phyloP scores from a whole-genome alignment of 2,329 filamentous ascomycete species.

The Fusarium coicis region DNA sequence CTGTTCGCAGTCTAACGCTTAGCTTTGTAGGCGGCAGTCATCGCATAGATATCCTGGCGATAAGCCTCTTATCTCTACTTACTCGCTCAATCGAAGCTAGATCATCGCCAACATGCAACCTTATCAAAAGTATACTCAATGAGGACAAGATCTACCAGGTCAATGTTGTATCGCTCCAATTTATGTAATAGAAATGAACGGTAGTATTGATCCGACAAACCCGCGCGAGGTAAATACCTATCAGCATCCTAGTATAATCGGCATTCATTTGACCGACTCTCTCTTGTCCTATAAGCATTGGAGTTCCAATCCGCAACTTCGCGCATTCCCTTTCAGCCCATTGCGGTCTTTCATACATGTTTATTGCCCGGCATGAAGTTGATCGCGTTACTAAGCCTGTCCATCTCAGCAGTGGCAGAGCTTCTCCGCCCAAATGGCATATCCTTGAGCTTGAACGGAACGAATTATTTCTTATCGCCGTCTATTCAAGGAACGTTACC shows the following conservation, averaged over 20 bases:
- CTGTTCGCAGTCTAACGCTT: no score
- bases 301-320: background rate
- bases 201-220: background rate
- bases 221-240: background rate
- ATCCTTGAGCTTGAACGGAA: background rate
- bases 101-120: background rate
- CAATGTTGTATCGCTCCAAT: background rate
- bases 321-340: accelerated
- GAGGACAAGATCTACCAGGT: accelerated
- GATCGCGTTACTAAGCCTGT: accelerated
- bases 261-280: background rate
- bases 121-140: background rate
- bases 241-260: background rate
- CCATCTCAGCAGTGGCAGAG: background rate
- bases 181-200: background rate
- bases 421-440: background rate
- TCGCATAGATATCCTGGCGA: background rate
- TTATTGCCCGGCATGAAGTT: background rate
- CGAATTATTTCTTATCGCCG: background rate
- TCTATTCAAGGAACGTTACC: background rate
- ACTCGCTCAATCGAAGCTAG: background rate
- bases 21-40: no score
- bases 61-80: background rate
- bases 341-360: accelerated
- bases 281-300: background rate